Evolutionary conservation across 108 stramenopile species (phyloP).

Genomic region (Pseudonitzschia delicatissima): DNA sequence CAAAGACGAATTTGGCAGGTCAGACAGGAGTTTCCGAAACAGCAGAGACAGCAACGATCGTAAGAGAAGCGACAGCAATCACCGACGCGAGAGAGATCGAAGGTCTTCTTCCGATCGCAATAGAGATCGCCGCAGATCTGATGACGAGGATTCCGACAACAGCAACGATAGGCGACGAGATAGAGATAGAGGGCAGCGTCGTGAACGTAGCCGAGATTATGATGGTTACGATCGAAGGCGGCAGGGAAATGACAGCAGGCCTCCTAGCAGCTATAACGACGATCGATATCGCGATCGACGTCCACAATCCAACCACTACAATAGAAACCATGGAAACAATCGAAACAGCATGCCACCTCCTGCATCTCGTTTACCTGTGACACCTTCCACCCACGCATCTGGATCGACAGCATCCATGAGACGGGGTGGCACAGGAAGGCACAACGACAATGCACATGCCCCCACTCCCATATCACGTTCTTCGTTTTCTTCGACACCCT

Average conservation of each 20-base stretch:
- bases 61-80: background rate
- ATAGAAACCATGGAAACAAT: background rate
- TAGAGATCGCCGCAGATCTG: background rate
- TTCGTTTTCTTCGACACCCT: no score
- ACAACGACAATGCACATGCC: conserved; percentile 13
- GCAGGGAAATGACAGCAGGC: no score
- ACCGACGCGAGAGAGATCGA: background rate
- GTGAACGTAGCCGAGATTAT: background rate
- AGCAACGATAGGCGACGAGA: background rate
- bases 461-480: conserved; percentile 20
- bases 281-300: background rate
- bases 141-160: background rate
- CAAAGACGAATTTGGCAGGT: background rate
- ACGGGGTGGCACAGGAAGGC: no score
- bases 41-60: background rate
- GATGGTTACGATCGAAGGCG: background rate
- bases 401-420: conserved; percentile 15
- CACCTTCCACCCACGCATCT: conserved; percentile 41
- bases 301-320: background rate
- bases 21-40: conserved; percentile 1
- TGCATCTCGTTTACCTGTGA: conserved; percentile 14
- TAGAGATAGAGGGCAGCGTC: no score
- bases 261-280: no score
- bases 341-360: conserved; percentile 6
- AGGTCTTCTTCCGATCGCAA: background rate